These are phyloP conservation scores for Filosporella fistucella DNA, from an alignment of 495 filamentous ascomycete genomes.

Conservation along the genomic window DNA sequence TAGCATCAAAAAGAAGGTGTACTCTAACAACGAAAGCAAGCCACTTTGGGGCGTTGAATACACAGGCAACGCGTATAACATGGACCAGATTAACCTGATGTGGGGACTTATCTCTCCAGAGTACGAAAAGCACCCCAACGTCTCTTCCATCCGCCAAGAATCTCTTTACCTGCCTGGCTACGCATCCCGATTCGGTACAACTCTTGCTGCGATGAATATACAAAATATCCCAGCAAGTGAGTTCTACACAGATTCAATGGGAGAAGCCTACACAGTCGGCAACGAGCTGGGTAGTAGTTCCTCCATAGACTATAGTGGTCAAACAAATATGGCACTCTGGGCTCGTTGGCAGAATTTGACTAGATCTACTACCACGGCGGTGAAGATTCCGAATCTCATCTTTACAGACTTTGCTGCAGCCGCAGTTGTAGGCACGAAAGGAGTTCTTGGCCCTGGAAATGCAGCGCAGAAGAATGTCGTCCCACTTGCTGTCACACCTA, in stretches of 20 bases:
- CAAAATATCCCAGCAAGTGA: constrained; percentile 6
- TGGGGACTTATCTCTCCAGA: constrained; percentile 31
- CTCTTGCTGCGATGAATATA: neutral
- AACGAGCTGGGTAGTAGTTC: neutral
- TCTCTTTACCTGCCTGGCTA: constrained; percentile 17
- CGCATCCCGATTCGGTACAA: neutral
- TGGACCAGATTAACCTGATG: constrained; percentile 24
- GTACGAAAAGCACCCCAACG: constrained; percentile 24
- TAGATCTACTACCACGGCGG: constrained; percentile 5
- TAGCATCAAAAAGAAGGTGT: constrained; percentile 24
- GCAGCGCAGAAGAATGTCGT: neutral
- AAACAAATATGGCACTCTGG: constrained; percentile 27
- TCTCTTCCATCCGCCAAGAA: constrained; percentile 25
- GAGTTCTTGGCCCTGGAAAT: constrained; percentile 13
- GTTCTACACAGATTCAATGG: neutral
- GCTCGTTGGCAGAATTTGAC: constrained; percentile 30
- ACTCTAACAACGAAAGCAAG: constrained; percentile 16
- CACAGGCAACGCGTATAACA: constrained; percentile 10
- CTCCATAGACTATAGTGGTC: constrained; percentile 29
- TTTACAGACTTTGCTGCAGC: constrained; percentile 37
- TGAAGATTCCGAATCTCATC: constrained; percentile 34
- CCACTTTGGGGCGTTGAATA: constrained; percentile 37
- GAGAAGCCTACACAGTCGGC: neutral
- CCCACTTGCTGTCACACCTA: constrained; percentile 23
- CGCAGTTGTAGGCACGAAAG: constrained; percentile 31